These are phyloP conservation scores for Kuraishia capsulata DNA, from an alignment of 805 yeast species.

Conservation along the genomic window DNA sequence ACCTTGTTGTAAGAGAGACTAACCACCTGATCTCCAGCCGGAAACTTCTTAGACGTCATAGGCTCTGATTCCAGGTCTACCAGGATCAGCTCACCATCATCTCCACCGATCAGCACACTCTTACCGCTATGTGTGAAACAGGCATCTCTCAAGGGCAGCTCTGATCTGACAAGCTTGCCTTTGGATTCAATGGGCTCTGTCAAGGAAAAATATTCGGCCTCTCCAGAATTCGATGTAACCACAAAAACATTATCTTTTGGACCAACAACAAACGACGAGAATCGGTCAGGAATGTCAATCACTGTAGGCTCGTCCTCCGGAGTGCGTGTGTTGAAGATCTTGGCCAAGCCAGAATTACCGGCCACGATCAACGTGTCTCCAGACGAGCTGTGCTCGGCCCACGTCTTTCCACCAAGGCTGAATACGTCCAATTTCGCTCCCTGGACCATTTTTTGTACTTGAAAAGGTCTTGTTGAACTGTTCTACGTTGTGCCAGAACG, in stretches of 20 bases:
- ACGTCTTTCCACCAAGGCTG: conserved; percentile 17
- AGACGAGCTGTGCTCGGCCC: conserved; percentile 12
- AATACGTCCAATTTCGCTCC: conserved; percentile 17
- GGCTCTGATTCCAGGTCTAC: conserved; percentile 24
- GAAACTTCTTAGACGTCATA: conserved; percentile 15
- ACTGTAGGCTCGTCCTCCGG: conserved; percentile 56
- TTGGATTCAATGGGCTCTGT: conserved; percentile 12
- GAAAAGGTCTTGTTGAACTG: neutral
- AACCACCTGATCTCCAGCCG: conserved; percentile 46
- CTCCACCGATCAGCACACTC: conserved; percentile 55
- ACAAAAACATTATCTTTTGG: conserved; percentile 13
- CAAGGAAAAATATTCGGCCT: conserved; percentile 30
- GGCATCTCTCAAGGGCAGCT: conserved; percentile 41
- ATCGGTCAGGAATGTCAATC: conserved; percentile 37
- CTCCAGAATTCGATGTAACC: conserved; percentile 33
- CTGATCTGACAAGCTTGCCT: conserved; percentile 30
- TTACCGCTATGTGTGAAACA: conserved; percentile 54
- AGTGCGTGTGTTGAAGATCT: conserved; percentile 35
- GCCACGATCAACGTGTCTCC: conserved; percentile 33
- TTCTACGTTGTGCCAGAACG: too few species aligned
- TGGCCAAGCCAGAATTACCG: conserved; percentile 45
- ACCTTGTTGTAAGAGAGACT: conserved; percentile 46
- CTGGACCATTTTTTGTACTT: neutral
- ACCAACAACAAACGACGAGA: conserved; percentile 28
- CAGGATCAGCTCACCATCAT: conserved; percentile 46